Evolutionary conservation across 163 green algal species (phyloP), one percentile per base, ranked within the genome.

Genomic region (Scenedesmus sp.): DNA sequence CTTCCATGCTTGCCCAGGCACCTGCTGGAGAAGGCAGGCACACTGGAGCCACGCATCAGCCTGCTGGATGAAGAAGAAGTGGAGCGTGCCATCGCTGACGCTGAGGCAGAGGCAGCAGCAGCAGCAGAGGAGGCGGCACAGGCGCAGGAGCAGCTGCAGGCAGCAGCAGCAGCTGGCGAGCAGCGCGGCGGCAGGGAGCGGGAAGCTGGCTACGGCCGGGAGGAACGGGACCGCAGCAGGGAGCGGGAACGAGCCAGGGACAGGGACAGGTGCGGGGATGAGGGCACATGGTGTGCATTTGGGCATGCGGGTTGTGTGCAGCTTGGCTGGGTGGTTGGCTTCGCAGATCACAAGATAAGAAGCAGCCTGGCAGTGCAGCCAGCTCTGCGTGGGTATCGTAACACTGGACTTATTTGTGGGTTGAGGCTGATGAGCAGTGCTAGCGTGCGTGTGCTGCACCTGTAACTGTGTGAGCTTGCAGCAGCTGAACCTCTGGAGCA

Each of bases 21-120:
- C 64, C 92, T 91, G 26, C 92, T 99, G 74, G 98, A 99, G 93
- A 93, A 92, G 23, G 86, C 94, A 10, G 95, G 94, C 3, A 90
- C 96, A 90, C 94, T 99, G 23, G 96, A 99, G 90, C 94, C 96
- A 62, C 95, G 98, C 56, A 93, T 97, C 7, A 98, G 94, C n/a
- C 95, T 97, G 70, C 92, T 99, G 90, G 96, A 99, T 23, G 97
- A 98, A 34, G 97, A 99, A 55, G 99, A 99, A 90, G 97, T 99
- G 20, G 97, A 99, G 91, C 93, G 93, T 3, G 95, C 94, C 54
- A 93, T 97, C 55, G 88, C 97, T 86, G 96, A 97, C 87, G 92
- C 67, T 66, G 92, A 92, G 60, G 85, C 70, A 18, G 92, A 95
- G 82, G 95, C 92, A 82, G 90, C 84, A 46, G 90, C 94, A 93